phyloP scores from a whole-genome alignment of 2,329 filamentous ascomycete species.

The Gyromitra esculenta region DNA sequence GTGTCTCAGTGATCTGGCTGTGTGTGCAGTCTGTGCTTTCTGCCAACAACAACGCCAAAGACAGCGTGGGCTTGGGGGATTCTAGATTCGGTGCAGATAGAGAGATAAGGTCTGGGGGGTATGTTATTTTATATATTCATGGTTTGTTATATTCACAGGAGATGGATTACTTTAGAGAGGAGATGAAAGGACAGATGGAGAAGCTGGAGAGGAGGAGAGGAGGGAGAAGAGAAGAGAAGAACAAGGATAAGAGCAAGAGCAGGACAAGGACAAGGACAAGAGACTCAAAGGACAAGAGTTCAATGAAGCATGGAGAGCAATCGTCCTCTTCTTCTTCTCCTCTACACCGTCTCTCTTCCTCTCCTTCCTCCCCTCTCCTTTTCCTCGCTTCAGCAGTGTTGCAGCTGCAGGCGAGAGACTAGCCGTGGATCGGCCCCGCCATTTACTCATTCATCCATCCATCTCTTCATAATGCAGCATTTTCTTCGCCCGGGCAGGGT shows the following conservation, averaged over 20 bases:
- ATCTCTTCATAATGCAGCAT: not conserved
- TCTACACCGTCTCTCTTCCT: not conserved
- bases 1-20: constrained; percentile 15
- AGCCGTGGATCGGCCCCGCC: constrained; percentile 30
- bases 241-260: not conserved
- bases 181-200: not conserved
- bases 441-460: not conserved
- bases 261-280: not conserved
- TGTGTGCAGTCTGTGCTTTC: constrained; percentile 28
- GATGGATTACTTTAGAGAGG: not conserved
- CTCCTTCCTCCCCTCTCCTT: constrained; percentile 1
- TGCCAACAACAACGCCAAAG: constrained; percentile 41
- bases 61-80: constrained; percentile 16
- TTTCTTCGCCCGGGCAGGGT: not conserved
- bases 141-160: not conserved
- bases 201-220: constrained; percentile 3
- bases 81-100: constrained; percentile 16
- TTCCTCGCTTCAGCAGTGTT: constrained; percentile 36
- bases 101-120: constrained; percentile 30
- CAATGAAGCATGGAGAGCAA: constrained; percentile 11
- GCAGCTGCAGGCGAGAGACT: constrained; percentile 26
- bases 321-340: not conserved
- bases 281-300: not conserved
- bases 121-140: constrained; percentile 38
- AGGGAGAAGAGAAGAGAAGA: not conserved